These are phyloP conservation scores for Penicillium atrosanguineum DNA, from an alignment of 495 filamentous ascomycete species.

Conservation along the genomic window DNA sequence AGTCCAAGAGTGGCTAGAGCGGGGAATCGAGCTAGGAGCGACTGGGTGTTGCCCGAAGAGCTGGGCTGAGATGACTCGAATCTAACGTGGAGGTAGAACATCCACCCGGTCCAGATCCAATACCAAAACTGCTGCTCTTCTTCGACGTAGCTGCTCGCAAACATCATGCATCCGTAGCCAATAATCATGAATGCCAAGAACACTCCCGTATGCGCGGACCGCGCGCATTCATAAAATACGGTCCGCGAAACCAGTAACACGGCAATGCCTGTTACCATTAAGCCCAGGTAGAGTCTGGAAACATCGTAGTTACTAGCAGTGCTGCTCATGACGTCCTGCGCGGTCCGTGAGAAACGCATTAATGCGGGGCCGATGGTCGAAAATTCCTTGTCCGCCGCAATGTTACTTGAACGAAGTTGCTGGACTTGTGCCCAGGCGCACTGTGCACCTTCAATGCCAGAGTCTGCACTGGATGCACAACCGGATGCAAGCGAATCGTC, in stretches of 20 bases:
- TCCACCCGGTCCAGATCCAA: constrained; percentile 79
- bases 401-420: constrained; percentile 10
- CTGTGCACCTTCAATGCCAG: constrained; percentile 57
- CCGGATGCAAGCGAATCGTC: constrained; percentile 23
- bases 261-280: constrained; percentile 45
- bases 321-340: constrained; percentile 75
- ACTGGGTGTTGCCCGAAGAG: neutral
- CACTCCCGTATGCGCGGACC: constrained; percentile 18
- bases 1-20: constrained; percentile 23
- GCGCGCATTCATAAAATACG: constrained; percentile 21
- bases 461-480: constrained; percentile 42
- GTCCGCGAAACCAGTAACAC: constrained; percentile 32
- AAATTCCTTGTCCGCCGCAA: constrained; percentile 3
- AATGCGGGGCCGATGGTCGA: constrained; percentile 23
- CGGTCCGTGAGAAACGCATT: constrained; percentile 59
- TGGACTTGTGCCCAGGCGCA: constrained; percentile 59
- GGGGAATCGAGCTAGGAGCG: neutral
- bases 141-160: constrained; percentile 95
- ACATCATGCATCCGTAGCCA: constrained; percentile 84
- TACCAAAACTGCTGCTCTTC: constrained; percentile 99
- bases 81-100: constrained; percentile 60
- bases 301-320: constrained; percentile 91
- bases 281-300: constrained; percentile 53
- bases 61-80: constrained; percentile 18
- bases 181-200: constrained; percentile 41